phyloP scores from a whole-genome alignment of 306 rosid genomes.

The Prinsepia uniflora region DNA sequence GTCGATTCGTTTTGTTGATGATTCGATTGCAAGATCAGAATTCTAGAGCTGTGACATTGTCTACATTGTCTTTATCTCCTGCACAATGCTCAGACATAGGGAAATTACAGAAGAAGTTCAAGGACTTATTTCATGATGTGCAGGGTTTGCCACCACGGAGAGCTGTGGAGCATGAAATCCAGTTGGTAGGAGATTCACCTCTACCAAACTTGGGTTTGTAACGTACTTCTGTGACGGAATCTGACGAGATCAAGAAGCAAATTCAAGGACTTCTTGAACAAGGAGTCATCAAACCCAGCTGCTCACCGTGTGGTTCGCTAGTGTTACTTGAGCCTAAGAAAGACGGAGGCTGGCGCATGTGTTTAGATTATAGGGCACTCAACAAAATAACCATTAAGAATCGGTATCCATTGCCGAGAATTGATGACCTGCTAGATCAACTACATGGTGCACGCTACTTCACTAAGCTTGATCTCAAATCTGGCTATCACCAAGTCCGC shows the following conservation, averaged over 20 bases:
- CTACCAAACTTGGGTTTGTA: no score
- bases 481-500: background rate
- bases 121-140: background rate
- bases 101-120: background rate
- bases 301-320: background rate
- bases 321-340: background rate
- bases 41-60: background rate
- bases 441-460: background rate
- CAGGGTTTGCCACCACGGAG: background rate
- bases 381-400: background rate
- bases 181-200: no score
- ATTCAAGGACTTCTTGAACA: background rate
- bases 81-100: background rate
- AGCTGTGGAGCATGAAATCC: no score
- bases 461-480: background rate
- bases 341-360: background rate
- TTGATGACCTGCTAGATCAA: background rate
- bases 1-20: no score
- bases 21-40: no score
- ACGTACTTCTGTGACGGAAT: no score
- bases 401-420: background rate
- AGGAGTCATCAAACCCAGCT: background rate
- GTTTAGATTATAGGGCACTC: background rate
- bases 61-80: background rate
- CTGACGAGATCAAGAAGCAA: no score